Base-by-base conservation (phyloP, 1,139 yeast genomes). In the Hyphopichia buzzinii region DNA sequence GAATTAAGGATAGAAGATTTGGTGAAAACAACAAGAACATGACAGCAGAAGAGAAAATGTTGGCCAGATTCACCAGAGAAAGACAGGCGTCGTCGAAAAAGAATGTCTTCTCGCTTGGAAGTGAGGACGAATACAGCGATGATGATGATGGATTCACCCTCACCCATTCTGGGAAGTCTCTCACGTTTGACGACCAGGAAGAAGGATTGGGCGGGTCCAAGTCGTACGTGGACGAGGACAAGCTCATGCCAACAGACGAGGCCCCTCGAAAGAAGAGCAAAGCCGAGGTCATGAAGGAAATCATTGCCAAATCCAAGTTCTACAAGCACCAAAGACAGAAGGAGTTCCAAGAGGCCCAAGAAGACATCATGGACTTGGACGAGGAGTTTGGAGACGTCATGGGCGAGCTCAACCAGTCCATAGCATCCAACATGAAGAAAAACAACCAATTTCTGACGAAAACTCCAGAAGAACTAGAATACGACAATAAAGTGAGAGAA, bases 281-380 rank as follows among this genome's bases (percentile, higher is more conserved):
- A 56, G 86, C 88, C 30, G 98, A 94, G 59, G 95, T 94, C 29
- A 92, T 94, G 98, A 82, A 87, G 51, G 99, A 94, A 59, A 79
- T 94, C 38, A 92, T 94, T 44, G 96, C 97, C 29, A 94, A 94
- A 61, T 88, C 97, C 8, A 94, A 94, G 57, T 79, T 80, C 57
- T 79, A 90, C 62, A 92, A 89, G 56, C 83, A 82, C 34, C 95
- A 89, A 61, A 79, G 98, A 53, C 97, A 94, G 62, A 68, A 74
- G 53, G 78, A 81, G 34, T 86, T 85, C 49, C 82, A 81, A 36
- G 77, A 81, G 52, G 76, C 84, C 29, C 84, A 80, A 49, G 83
- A 79, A 31, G 74, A 80, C 19, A 85, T 90, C 36, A 79, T 77
- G 48, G 87, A 81, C 43, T 74, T 94, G 45, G 97, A 94, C 59